Conservation (phyloP, 352 stramenopile species). For the Phytophthora rubi region DNA sequence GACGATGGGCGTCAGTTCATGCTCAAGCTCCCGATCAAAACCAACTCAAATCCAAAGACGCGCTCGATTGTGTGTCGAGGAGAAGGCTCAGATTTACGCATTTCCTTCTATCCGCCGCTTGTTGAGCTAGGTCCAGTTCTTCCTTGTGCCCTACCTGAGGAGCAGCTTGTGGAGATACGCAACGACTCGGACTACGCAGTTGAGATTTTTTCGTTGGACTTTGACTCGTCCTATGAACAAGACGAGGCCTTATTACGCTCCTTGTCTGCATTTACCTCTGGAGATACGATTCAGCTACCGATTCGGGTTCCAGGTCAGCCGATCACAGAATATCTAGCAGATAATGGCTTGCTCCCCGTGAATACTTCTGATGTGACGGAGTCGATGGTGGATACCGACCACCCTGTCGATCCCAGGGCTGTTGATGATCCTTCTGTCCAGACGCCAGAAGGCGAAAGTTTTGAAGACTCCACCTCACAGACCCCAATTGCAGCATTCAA, state of each 20-base stretch:
- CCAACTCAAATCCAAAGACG: conserved; percentile 81
- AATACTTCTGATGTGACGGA: conserved; percentile 18
- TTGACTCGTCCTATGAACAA: conserved; percentile 80
- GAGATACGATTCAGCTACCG: conserved; percentile 77
- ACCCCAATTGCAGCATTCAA: conserved; percentile 6
- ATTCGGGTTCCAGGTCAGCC: conserved; percentile 70
- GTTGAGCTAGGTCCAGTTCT: conserved; percentile 90
- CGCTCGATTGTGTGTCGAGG: conserved; percentile 79
- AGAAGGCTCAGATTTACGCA: conserved; percentile 75
- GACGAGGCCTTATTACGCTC: conserved; percentile 87
- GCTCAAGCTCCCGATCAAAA: conserved; percentile 90
- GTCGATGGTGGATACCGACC: not conserved
- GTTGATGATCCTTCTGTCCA: conserved; percentile 1
- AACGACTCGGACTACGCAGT: conserved; percentile 92
- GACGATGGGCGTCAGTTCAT: conserved; percentile 78
- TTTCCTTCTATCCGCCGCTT: conserved; percentile 85
- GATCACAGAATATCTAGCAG: conserved; percentile 62
- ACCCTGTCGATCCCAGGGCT: conserved; percentile 2
- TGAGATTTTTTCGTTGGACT: conserved; percentile 93
- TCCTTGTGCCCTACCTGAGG: conserved; percentile 58
- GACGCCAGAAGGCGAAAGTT: conserved; percentile 8
- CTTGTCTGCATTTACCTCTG: conserved; percentile 59
- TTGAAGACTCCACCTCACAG: not conserved
- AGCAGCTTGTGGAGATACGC: conserved; percentile 72
- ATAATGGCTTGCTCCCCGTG: conserved; percentile 45